Evolutionary conservation across 768 basidiomycete species (phyloP), one percentile per base, ranked within the genome.

Genomic region (Floccularia luteovirens): DNA sequence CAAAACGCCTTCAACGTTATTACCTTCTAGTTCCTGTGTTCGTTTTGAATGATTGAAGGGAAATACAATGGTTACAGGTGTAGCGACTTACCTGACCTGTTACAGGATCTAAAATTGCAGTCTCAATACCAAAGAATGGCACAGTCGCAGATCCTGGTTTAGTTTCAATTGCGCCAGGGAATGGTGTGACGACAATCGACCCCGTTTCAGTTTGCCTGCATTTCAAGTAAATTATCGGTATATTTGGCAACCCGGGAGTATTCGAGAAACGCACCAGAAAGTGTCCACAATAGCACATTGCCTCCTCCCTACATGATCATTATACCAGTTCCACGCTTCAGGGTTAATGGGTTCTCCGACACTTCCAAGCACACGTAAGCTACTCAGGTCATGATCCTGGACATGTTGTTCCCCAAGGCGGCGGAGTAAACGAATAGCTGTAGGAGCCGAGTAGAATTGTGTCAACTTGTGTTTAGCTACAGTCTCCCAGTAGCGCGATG

Each of bases 281-380:
- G 90, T 94, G 63, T 96, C 92, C 30, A 94, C 92, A 48, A 97
- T 81, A 4, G 94, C 90, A 56, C 90, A 93, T 59, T 97, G 75
- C 48, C 62, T 70, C 53, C 76, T 74, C 7, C 94, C 96, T 39
- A 96, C 92, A 54, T 90, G 78, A 54, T 96, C 91, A 60, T 94
- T 91, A 64, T 93, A 96, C 94, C 94, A 98, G 52, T 93, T 77
- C 94, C 96, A 97, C 8, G 94, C 94, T 60, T 97, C 94, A 20
- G 93, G 92, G 62, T 97, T 97, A 70, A 99, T 98, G 1, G 96
- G 96, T 65, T 99, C 96, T 41, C 94, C 96, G 32, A 98, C 96
- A 43, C 74, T 82, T 17, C 96, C 94, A 27, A 99, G 67, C 5
- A 96, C 84, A 43, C 96, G 80, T 43, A 99, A 62, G 12, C 74